Evolutionary conservation across 2,329 filamentous ascomycete species (phyloP).

Genomic region (Aspergillus fructus): DNA sequence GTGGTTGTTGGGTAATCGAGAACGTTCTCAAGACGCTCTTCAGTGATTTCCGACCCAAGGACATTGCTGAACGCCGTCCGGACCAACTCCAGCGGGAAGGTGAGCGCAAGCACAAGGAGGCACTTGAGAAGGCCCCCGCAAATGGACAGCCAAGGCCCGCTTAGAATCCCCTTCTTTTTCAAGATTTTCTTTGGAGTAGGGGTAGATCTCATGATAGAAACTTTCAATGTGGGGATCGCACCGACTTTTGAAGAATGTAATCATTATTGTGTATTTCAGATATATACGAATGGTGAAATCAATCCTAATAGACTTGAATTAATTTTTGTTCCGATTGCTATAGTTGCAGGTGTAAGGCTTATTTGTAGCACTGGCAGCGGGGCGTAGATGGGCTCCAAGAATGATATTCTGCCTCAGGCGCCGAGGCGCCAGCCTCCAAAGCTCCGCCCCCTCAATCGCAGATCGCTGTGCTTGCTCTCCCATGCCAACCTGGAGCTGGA

Average conservation of each 20-base stretch:
- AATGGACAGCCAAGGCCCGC: constrained; percentile 33
- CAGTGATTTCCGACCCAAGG: constrained; percentile 88
- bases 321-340: no score
- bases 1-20: constrained; percentile 83
- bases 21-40: constrained; percentile 80
- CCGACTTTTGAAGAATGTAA: background rate
- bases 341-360: no score
- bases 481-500: constrained; percentile 3
- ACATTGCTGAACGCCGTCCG: constrained; percentile 81
- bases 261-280: background rate
- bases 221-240: background rate
- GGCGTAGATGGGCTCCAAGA: background rate
- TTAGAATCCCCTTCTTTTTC: constrained; percentile 16
- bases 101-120: constrained; percentile 63
- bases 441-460: constrained; percentile 14
- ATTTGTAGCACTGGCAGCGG: no score
- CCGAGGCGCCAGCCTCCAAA: constrained; percentile 8
- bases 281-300: background rate
- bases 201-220: background rate
- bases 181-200: background rate
- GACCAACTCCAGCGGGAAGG: constrained; percentile 82
- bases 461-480: background rate
- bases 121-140: constrained; percentile 44
- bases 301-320: background rate
- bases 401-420: constrained; percentile 14